Percentiles rank a stretch among this genome's conserved stretches.
These are phyloP conservation scores for Suillus subluteus DNA, from an alignment of 768 basidiomycete genomes.

Conservation along the genomic window DNA sequence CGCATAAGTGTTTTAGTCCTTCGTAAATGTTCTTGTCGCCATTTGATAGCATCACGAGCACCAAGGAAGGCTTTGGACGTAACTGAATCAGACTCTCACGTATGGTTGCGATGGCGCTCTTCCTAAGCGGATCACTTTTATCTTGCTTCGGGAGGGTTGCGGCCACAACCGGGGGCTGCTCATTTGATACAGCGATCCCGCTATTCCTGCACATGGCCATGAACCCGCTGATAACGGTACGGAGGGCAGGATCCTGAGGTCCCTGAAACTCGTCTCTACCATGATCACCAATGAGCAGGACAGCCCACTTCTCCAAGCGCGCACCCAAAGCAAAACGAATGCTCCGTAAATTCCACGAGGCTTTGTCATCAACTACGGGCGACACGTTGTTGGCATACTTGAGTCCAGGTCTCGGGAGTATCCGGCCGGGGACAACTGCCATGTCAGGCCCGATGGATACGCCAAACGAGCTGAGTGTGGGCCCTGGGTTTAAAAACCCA, in stretches of 20 bases:
- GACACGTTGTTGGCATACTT: slow-evolving; percentile 39
- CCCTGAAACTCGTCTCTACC: slow-evolving; percentile 64
- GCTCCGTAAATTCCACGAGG: slow-evolving; percentile 57
- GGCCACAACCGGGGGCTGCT: slow-evolving; percentile 40
- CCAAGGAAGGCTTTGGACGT: slow-evolving; percentile 44
- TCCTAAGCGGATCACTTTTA: slow-evolving; percentile 57
- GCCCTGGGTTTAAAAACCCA: slow-evolving; percentile 40
- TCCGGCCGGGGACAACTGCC: slow-evolving; percentile 59
- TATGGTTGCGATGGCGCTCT: slow-evolving; percentile 51
- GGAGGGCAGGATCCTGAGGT: slow-evolving; percentile 56
- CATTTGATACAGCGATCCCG: slow-evolving; percentile 57
- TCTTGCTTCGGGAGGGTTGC: slow-evolving; percentile 56
- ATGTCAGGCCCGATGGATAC: slow-evolving; percentile 50
- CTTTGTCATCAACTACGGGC: slow-evolving; percentile 44
- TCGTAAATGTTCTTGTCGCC: slow-evolving; percentile 53
- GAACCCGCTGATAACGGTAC: slow-evolving; percentile 53
- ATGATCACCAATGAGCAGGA: slow-evolving; percentile 68
- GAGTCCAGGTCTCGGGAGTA: slow-evolving; percentile 47
- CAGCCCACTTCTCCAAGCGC: slow-evolving; percentile 62
- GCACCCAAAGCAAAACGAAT: slow-evolving; percentile 65
- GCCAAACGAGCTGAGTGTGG: slow-evolving; percentile 47
- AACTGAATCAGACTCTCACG: slow-evolving; percentile 40
- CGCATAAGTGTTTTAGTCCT: slow-evolving; percentile 55
- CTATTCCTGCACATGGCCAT: slow-evolving; percentile 60
- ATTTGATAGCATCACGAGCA: slow-evolving; percentile 52